Conservation (phyloP, 768 basidiomycete species). For the Tylopilus sp. region DNA sequence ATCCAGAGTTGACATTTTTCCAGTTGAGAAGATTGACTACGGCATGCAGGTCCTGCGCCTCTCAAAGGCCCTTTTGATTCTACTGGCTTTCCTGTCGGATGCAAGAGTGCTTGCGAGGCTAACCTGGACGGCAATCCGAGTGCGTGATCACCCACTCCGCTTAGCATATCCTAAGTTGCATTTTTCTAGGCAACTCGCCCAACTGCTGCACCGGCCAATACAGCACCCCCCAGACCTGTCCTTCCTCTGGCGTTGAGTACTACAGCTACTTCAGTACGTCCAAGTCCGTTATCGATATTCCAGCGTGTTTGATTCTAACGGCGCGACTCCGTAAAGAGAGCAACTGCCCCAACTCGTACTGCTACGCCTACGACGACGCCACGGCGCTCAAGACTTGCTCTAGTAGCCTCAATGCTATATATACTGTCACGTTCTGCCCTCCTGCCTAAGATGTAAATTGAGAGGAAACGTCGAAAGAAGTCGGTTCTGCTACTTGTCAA, state of each 20-base stretch:
- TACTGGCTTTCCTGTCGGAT: slow-evolving; percentile 55
- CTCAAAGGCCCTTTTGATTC: slow-evolving; percentile 53
- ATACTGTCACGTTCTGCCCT: slow-evolving; percentile 48
- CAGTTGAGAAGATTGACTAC: neutral
- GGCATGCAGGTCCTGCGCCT: slow-evolving; percentile 41
- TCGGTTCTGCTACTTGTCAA: neutral
- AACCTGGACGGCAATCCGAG: slow-evolving; percentile 34
- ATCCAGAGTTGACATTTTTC: neutral
- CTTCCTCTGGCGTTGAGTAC: slow-evolving; percentile 40
- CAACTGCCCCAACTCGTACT: slow-evolving; percentile 46
- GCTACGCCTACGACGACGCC: slow-evolving; percentile 51
- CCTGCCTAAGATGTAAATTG: neutral
- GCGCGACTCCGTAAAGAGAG: slow-evolving; percentile 25
- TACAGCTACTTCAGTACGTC: slow-evolving; percentile 47
- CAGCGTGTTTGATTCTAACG: neutral
- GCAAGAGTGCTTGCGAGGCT: slow-evolving; percentile 54
- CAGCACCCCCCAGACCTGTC: slow-evolving; percentile 54
- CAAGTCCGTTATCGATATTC: neutral
- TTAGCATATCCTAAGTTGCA: neutral
- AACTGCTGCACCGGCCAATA: slow-evolving; percentile 64
- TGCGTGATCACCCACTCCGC: slow-evolving; percentile 7
- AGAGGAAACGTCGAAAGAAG: too few species aligned
- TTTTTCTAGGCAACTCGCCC: slow-evolving; percentile 45
- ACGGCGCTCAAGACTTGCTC: slow-evolving; percentile 46
- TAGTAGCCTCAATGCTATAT: slow-evolving; percentile 34